Conservation (phyloP, 805 yeast genomes). For the Starmerella davenportii region DNA sequence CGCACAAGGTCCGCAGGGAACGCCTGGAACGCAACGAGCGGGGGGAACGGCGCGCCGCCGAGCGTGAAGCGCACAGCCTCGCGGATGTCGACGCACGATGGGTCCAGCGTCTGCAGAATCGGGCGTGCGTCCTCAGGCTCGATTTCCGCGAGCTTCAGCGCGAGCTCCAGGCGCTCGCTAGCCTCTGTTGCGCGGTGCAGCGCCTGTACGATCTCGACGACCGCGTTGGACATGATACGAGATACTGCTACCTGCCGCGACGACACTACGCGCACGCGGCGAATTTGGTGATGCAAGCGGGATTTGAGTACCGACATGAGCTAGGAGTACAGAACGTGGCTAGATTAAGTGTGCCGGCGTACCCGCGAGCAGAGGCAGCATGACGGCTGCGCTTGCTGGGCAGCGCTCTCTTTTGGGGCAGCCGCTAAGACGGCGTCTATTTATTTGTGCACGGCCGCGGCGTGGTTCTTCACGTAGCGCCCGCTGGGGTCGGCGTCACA, state of each 20-base stretch:
- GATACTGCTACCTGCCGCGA: not conserved
- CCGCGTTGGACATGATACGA: not conserved
- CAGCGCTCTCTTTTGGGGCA: too few relatives aligned
- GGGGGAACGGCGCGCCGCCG: constrained; percentile 32
- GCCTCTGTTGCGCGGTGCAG: constrained; percentile 5
- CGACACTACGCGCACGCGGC: too few relatives aligned
- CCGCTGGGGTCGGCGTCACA: constrained; percentile 98
- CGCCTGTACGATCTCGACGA: constrained; percentile 1
- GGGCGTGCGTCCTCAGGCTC: constrained; percentile 14
- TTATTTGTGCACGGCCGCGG: constrained; percentile 47
- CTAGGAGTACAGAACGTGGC: too few relatives aligned
- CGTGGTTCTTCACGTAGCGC: constrained; percentile 84
- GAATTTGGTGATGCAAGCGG: too few relatives aligned
- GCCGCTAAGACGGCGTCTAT: too few relatives aligned
- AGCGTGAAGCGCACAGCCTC: constrained; percentile 15
- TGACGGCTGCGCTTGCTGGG: too few relatives aligned
- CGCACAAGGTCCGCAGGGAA: constrained; percentile 75
- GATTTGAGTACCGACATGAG: too few relatives aligned
- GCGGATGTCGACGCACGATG: constrained; percentile 11
- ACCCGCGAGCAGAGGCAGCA: too few relatives aligned
- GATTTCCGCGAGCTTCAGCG: constrained; percentile 9
- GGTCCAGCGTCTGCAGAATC: constrained; percentile 9
- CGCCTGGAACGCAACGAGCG: constrained; percentile 77
- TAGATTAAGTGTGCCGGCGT: too few relatives aligned
- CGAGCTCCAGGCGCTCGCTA: constrained; percentile 7